Evolutionary conservation across 2,329 filamentous ascomycete species (phyloP), one percentile per base, ranked within the genome.

Genomic region (Elsinoe fawcettii): DNA sequence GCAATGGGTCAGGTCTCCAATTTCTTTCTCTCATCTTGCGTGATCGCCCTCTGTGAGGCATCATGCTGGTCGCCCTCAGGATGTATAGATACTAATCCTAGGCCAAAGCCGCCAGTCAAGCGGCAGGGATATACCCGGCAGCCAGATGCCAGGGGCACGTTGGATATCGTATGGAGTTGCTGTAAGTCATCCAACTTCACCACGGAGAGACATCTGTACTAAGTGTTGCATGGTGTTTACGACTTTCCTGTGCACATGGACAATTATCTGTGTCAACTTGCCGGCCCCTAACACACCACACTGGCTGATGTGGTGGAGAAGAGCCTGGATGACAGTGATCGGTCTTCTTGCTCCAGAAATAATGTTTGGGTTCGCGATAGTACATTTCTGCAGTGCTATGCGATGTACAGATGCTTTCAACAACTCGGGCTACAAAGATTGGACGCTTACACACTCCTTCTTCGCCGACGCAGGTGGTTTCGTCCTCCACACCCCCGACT

Each of bases 381-480:
- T 36, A 5, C 55, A 60, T 9, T 58, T 36, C 23, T 20, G 14
- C 8, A 41, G 41, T 11, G 58, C 58, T 2, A 34, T 22, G 27
- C 22, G 41, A 16, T 60, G 49, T 12, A 51, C 43, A 16, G 7
- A 36, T 20, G 46, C n/a, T 1, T 60, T 60, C 27, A 3, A 55
- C 20, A 32, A 22, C 8, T 16, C 14, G 12, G 54, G 54, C 5
- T 43, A 58, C 32, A 16, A 16, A 14, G 39, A 58, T 8, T 61
- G 60, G 60, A 58, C 55, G 1, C 3, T 58, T 8, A 53, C 44
- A 11, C 58, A 61, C 25, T 41, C 47, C 30, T 60, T 60, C 36
- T 61, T 22, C 30, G 60, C 60, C 3, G 55, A 61, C 36, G 44
- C 53, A 12, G 60, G 60, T 12, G 60, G 60, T n/a, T 49, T 60